Evolutionary conservation across 225 moss, liverwort and hornwort genomes (phyloP).

Genomic region (Pseudoscleropodium purum): DNA sequence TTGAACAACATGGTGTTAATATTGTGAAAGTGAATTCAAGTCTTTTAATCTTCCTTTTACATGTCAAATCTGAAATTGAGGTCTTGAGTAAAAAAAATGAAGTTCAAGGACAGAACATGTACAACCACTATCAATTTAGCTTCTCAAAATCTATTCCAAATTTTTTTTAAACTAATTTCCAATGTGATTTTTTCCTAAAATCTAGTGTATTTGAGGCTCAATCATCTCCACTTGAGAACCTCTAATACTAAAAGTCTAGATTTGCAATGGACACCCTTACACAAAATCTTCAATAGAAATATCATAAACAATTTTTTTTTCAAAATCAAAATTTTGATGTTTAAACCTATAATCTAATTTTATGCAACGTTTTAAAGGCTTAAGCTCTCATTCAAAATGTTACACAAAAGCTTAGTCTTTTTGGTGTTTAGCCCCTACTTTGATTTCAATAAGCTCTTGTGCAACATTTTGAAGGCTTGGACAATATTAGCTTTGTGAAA

Average conservation of each 20-base stretch:
- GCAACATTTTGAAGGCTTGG: neutral
- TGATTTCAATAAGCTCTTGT: no score
- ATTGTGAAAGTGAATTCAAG: neutral
- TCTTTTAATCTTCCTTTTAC: neutral
- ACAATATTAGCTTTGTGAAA: no score
- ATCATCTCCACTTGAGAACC: neutral
- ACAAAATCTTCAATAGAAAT: neutral
- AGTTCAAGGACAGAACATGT: neutral
- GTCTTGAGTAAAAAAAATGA: neutral
- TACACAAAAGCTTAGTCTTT: no score
- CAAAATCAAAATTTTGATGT: neutral
- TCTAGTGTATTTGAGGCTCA: neutral
- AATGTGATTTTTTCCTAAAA: neutral
- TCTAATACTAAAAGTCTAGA: neutral
- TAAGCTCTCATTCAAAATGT: no score
- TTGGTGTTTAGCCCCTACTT: no score
- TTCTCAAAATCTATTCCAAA: neutral
- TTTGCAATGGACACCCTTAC: neutral
- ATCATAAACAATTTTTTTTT: neutral
- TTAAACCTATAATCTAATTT: neutral
- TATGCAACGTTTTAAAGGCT: no score
- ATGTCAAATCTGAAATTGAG: neutral
- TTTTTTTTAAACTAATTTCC: neutral
- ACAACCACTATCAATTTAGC: neutral
- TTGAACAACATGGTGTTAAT: accelerated